Percentiles rank a stretch among this genome's conserved stretches.
These are phyloP conservation scores for Penicillium sp. DNA, from an alignment of 2,329 filamentous ascomycete species.

Conservation along the genomic window DNA sequence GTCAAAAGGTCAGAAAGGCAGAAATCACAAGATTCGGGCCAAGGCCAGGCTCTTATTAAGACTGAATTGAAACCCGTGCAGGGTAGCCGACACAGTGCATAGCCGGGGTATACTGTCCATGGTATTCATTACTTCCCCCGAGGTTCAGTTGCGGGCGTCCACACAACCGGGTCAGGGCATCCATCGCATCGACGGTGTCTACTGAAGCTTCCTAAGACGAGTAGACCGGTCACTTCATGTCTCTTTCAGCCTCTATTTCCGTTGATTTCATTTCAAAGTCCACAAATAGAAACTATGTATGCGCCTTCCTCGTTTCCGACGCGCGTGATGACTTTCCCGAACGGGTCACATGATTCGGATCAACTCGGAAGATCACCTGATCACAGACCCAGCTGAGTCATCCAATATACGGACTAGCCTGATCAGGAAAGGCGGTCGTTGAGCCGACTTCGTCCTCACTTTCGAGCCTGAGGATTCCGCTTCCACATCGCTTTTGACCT, in stretches of 20 bases:
- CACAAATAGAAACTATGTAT: not conserved
- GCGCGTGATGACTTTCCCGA: constrained; percentile 10
- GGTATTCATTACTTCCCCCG: constrained; percentile 24
- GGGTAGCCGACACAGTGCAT: constrained; percentile 18
- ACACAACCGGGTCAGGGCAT: not conserved
- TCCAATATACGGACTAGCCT: constrained; percentile 11
- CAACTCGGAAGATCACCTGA: constrained; percentile 25
- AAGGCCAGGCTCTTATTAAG: not conserved
- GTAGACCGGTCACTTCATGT: too few species aligned
- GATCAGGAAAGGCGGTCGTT: constrained; percentile 20
- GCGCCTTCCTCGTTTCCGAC: not conserved
- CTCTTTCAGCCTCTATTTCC: not conserved
- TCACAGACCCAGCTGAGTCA: constrained; percentile 6
- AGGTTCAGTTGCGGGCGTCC: constrained; percentile 18
- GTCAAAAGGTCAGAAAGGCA: not conserved
- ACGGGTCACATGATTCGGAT: constrained; percentile 18
- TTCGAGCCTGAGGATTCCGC: constrained; percentile 26
- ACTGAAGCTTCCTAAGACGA: too few species aligned
- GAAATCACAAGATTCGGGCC: not conserved
- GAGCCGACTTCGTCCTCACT: constrained; percentile 25
- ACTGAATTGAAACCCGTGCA: constrained; percentile 9
- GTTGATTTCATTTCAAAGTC: not conserved
- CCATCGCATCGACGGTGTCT: not conserved
- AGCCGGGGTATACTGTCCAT: constrained; percentile 21
- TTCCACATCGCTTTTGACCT: constrained; percentile 28